Percentiles rank a stretch among this genome's conserved stretches.
phyloP scores from a whole-genome alignment of 202 grass and related monocot genomes.

The Setaria italica region DNA sequence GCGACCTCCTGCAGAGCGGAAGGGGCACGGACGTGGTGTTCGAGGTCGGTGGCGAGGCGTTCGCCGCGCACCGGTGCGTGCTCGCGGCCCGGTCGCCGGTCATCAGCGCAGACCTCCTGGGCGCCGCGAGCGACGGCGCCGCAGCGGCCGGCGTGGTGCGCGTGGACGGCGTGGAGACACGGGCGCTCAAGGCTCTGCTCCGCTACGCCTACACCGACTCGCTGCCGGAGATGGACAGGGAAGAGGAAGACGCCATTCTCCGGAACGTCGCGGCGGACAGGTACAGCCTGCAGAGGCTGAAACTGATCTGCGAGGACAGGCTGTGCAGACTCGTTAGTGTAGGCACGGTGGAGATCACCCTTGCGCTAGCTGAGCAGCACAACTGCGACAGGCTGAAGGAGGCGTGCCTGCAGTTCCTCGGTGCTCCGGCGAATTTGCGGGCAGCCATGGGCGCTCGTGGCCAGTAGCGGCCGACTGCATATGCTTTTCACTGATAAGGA shows the following conservation, averaged over 20 bases:
- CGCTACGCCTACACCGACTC: constrained; percentile 11
- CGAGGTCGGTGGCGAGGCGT: constrained; percentile 6
- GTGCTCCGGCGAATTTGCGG: neutral
- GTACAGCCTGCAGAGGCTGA: neutral
- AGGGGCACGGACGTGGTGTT: constrained; percentile 25
- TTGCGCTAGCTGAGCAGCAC: neutral
- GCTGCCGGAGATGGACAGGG: constrained; percentile 2
- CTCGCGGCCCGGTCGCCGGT: constrained; percentile 10
- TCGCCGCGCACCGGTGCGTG: constrained; percentile 23
- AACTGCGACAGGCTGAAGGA: neutral
- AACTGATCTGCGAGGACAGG: neutral
- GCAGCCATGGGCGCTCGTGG: neutral
- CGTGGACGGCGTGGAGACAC: constrained; percentile 3
- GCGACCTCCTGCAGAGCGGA: neutral
- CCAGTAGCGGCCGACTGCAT: neutral
- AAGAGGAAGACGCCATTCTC: neutral
- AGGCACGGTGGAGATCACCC: neutral
- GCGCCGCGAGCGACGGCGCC: neutral
- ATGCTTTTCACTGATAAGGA: neutral
- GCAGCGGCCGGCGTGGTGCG: neutral
- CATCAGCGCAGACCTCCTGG: neutral
- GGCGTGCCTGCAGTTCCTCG: neutral
- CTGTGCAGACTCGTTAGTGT: neutral
- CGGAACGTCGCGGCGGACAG: neutral
- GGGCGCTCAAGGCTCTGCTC: neutral